Conservation (phyloP, 192 early-diverging fungal genomes). For the Powellomyces hirtus region DNA sequence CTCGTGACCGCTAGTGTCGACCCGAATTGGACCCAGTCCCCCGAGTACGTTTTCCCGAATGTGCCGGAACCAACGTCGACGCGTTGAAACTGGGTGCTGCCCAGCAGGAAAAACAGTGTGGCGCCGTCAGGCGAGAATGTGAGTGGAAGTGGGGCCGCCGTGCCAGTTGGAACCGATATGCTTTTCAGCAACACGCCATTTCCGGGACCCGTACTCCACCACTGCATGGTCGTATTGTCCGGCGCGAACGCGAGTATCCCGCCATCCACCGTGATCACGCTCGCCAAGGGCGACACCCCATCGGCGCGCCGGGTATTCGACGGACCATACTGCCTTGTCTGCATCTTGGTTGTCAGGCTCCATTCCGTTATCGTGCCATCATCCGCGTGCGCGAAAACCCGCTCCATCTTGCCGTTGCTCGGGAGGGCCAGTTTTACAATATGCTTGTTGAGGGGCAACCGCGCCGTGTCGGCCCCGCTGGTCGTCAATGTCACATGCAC, state of each 20-base stretch:
- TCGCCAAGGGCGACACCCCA: background rate
- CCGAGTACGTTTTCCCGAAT: background rate
- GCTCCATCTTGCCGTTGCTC: background rate
- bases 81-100: too few species aligned
- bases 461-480: background rate
- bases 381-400: background rate
- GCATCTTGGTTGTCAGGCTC: background rate
- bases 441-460: background rate
- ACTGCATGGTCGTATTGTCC: background rate
- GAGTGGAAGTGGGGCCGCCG: background rate
- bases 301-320: background rate
- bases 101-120: background rate
- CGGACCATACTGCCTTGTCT: background rate
- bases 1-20: background rate
- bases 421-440: background rate
- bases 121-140: background rate
- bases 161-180: background rate
- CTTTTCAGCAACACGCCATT: too few species aligned
- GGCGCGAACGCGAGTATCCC: background rate
- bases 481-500: background rate
- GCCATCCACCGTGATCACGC: background rate
- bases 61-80: background rate
- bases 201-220: too few species aligned
- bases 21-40: background rate
- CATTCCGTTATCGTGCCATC: background rate